Evolutionary conservation across 805 yeast genomes (phyloP).

Genomic region (Kodamaea kakaduensis): DNA sequence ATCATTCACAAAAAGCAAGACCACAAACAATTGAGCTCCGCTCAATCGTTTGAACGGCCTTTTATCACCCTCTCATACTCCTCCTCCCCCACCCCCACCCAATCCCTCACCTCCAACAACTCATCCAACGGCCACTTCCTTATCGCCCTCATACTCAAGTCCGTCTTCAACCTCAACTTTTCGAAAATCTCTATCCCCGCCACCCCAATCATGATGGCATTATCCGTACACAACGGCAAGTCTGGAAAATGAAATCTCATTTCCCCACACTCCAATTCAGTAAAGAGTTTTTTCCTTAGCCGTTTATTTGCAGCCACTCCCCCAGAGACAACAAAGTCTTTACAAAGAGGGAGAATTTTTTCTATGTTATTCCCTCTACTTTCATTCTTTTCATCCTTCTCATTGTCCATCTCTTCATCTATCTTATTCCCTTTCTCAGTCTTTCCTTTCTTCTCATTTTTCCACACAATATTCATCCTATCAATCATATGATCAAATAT

Average conservation of each 20-base stretch:
- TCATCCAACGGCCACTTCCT: conserved; percentile 80
- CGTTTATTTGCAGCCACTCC: conserved; percentile 83
- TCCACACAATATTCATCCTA: conserved; percentile 57
- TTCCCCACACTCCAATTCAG: conserved; percentile 27
- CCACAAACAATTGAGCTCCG: too few species aligned
- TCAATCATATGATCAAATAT: conserved; percentile 70
- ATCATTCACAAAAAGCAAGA: neutral
- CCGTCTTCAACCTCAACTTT: conserved; percentile 42
- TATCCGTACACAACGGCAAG: conserved; percentile 78
- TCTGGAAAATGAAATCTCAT: conserved; percentile 63
- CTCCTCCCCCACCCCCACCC: conserved; percentile 33
- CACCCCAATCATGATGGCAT: conserved; percentile 96
- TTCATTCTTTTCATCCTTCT: too few species aligned
- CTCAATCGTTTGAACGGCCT: too few species aligned
- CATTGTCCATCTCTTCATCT: too few species aligned
- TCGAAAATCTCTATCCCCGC: conserved; percentile 90
- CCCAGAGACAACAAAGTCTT: conserved; percentile 77
- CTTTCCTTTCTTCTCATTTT: too few species aligned
- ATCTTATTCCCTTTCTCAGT: too few species aligned
- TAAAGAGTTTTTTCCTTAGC: conserved; percentile 47
- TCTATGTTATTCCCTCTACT: too few species aligned
- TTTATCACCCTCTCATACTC: conserved; percentile 14
- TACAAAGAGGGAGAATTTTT: too few species aligned
- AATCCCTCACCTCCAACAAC: conserved; percentile 46
- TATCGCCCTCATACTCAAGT: conserved; percentile 55